These are phyloP conservation scores for Tolypocladium sp. DNA, from an alignment of 2,329 filamentous ascomycete species.

Conservation along the genomic window DNA sequence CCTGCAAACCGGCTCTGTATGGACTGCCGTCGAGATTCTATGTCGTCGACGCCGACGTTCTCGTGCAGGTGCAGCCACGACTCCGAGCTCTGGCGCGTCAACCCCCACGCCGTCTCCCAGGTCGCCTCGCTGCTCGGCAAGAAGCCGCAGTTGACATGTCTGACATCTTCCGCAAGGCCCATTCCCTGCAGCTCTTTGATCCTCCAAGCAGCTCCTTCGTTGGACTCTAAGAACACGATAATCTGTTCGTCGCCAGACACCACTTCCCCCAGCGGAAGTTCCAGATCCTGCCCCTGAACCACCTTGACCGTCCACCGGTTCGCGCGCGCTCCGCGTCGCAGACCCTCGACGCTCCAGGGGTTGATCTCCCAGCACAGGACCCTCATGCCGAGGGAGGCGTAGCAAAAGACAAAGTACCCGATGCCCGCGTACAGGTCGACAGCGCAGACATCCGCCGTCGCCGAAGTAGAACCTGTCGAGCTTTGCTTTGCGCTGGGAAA, in stretches of 20 bases:
- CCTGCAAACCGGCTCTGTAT: constrained; percentile 37
- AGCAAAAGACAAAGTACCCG: constrained; percentile 87
- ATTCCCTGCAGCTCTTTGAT: constrained; percentile 25
- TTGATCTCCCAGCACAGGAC: constrained; percentile 90
- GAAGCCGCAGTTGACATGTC: constrained; percentile 57
- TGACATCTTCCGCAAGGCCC: constrained; percentile 27
- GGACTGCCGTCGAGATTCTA: constrained; percentile 34
- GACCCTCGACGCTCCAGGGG: constrained; percentile 75
- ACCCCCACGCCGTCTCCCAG: constrained; percentile 43
- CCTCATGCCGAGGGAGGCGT: constrained; percentile 59
- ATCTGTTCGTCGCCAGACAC: constrained; percentile 42
- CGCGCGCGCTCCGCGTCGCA: constrained; percentile 62
- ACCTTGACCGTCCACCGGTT: constrained; percentile 59
- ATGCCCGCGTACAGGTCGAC: constrained; percentile 89
- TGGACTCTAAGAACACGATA: constrained; percentile 62
- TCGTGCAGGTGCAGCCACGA: constrained; percentile 59
- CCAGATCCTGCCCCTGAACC: constrained; percentile 31
- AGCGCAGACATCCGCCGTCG: constrained; percentile 33
- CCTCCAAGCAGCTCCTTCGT: constrained; percentile 39
- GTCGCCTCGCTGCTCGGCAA: constrained; percentile 46
- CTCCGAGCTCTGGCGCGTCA: constrained; percentile 23
- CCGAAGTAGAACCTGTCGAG: background rate
- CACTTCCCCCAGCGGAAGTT: constrained; percentile 25
- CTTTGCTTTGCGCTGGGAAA: constrained; percentile 23
- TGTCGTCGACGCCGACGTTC: constrained; percentile 49